Evolutionary conservation across 2,329 filamentous ascomycete species (phyloP).

Genomic region (Epichloe elymi): DNA sequence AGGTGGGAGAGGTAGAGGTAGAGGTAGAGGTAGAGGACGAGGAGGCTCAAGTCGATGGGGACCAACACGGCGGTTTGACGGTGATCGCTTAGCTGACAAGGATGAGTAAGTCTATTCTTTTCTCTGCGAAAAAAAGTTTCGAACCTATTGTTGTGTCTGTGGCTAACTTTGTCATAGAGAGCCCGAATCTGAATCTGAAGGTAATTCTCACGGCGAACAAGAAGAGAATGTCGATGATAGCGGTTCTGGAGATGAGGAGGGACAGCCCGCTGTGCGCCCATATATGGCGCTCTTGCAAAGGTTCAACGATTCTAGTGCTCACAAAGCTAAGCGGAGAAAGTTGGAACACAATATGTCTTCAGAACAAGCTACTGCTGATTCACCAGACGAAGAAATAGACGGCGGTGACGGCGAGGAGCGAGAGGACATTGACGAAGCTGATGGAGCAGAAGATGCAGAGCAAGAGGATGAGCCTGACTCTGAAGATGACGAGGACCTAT

Average conservation of each 20-base stretch:
- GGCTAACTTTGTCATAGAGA: constrained; percentile 5
- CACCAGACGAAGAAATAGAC: constrained; percentile 8
- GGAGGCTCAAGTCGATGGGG: constrained; percentile 24
- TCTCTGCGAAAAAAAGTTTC: neutral
- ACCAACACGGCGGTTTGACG: constrained; percentile 23
- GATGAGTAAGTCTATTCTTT: constrained; percentile 20
- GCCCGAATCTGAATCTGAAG: constrained; percentile 6
- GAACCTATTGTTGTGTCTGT: neutral
- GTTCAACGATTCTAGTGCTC: constrained; percentile 32
- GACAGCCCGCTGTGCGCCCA: constrained; percentile 29
- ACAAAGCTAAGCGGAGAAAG: constrained; percentile 44
- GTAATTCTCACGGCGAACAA: constrained; percentile 18
- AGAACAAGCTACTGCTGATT: constrained; percentile 10
- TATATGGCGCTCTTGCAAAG: constrained; percentile 48
- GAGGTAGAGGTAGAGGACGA: constrained; percentile 12
- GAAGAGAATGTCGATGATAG: constrained; percentile 25
- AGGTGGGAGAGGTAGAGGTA: constrained; percentile 11
- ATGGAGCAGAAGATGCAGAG: constrained; percentile 11
- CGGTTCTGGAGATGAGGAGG: constrained; percentile 31
- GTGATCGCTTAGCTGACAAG: constrained; percentile 21
- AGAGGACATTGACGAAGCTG: constrained; percentile 13
- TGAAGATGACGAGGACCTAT: constrained; percentile 38
- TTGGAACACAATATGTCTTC: constrained; percentile 26
- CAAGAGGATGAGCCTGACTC: constrained; percentile 21
- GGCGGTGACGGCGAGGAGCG: constrained; percentile 27